phyloP scores from a whole-genome alignment of 768 basidiomycete genomes.

The Leccinellum albellum region DNA sequence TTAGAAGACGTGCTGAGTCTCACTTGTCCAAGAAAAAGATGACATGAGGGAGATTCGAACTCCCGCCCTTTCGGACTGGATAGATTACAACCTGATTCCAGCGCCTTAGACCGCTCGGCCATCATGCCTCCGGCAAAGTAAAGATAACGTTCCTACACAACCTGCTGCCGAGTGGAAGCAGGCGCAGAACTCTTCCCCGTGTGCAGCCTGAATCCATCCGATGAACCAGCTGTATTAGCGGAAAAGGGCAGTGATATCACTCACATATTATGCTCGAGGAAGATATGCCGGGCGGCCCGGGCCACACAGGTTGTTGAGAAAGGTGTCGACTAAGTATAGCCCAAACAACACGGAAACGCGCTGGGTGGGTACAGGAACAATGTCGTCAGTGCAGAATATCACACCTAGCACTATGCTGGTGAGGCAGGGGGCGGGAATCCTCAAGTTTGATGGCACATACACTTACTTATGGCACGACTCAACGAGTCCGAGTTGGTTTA shows the following conservation, averaged over 20 bases:
- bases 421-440: background rate
- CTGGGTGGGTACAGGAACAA: background rate
- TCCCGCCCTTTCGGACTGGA: constrained; percentile 36
- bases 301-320: background rate
- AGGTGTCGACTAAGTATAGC: background rate
- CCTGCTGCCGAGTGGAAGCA: background rate
- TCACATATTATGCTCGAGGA: background rate
- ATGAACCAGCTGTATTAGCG: background rate
- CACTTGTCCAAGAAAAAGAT: constrained; percentile 10
- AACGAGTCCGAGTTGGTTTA: background rate
- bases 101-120: constrained; percentile 62
- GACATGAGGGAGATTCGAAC: constrained; percentile 35
- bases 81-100: constrained; percentile 40
- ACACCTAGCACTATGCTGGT: background rate
- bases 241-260: background rate
- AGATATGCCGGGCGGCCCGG: background rate
- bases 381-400: background rate
- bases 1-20: background rate
- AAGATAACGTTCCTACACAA: background rate
- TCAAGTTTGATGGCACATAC: background rate
- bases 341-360: background rate
- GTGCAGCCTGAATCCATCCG: no score
- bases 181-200: no score
- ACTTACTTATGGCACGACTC: no score
- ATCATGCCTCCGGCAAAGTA: constrained; percentile 29